A percentile compares a stretch with the other conserved stretches of the same genome.
Evolutionary conservation across 1,284 basidiomycete genomes (phyloP).

Genomic region (Vanrija humicola): DNA sequence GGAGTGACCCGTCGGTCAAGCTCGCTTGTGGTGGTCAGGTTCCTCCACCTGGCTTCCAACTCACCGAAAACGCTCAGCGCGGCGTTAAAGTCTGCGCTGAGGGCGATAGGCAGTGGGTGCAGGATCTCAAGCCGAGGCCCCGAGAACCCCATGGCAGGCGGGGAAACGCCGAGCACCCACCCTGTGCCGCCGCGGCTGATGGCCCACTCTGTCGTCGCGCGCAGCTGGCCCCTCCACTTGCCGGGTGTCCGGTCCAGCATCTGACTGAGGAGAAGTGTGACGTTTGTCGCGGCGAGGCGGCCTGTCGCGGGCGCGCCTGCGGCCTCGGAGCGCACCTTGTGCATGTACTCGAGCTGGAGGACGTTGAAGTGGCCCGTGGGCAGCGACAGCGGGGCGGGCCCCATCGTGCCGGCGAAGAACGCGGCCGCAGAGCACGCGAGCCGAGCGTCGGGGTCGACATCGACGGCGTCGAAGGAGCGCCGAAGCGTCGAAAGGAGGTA

Average conservation of each 20-base stretch:
- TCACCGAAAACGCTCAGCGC: background rate
- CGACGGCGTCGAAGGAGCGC: background rate
- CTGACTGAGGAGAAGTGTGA: conserved; percentile 1
- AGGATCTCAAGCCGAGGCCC: background rate
- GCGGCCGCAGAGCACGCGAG: conserved; percentile 1
- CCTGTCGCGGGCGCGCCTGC: background rate
- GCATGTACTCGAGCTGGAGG: too few relatives aligned
- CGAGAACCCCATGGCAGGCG: background rate
- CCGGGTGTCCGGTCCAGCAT: background rate
- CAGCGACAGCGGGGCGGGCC: too few relatives aligned
- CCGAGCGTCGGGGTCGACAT: background rate
- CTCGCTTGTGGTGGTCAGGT: conserved; percentile 1
- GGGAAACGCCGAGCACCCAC: conserved; percentile 3
- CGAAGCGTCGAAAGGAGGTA: background rate
- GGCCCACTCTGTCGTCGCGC: conserved; percentile 1
- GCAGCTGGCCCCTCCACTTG: conserved; percentile 3
- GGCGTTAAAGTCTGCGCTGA: conserved; percentile 6
- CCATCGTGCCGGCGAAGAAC: background rate
- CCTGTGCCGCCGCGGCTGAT: conserved; percentile 2
- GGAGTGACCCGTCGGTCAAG: background rate
- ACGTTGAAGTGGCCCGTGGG: too few relatives aligned
- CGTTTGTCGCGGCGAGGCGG: conserved; percentile 1
- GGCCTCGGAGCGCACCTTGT: too few relatives aligned
- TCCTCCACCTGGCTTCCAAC: background rate
- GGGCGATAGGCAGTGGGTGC: conserved; percentile 1